These are phyloP conservation scores for Xylaria longipes DNA, from an alignment of 495 filamentous ascomycete species.

Conservation along the genomic window DNA sequence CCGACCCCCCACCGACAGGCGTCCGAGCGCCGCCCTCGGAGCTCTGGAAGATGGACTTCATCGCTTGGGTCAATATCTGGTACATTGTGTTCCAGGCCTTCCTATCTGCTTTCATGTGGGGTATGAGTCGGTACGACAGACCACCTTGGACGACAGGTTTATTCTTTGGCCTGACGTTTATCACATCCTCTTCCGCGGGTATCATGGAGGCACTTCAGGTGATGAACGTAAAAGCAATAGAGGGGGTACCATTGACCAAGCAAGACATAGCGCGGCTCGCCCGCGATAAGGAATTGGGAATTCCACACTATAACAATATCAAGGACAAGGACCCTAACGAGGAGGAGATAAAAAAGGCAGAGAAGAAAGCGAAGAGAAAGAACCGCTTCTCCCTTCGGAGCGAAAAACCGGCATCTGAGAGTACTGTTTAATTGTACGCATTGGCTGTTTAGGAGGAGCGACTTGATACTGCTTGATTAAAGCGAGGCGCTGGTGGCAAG, in stretches of 20 bases:
- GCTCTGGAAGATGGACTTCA: constrained; percentile 80
- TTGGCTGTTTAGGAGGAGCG: not conserved
- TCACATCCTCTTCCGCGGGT: constrained; percentile 72
- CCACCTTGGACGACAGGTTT: constrained; percentile 77
- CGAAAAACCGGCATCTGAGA: constrained; percentile 5
- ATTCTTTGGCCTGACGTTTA: constrained; percentile 72
- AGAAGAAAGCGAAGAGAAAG: constrained; percentile 36
- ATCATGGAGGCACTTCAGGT: constrained; percentile 71
- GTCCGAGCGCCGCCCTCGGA: constrained; percentile 67
- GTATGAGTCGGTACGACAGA: constrained; percentile 69
- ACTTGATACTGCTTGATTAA: not conserved
- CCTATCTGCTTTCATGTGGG: constrained; percentile 83
- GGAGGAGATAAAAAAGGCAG: constrained; percentile 39
- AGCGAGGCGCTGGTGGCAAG: constrained; percentile 21
- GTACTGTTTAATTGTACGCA: not conserved
- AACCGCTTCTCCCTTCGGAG: constrained; percentile 14
- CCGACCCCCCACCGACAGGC: constrained; percentile 66
- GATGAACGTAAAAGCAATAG: constrained; percentile 67
- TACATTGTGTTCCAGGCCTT: constrained; percentile 79
- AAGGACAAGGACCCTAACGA: constrained; percentile 57
- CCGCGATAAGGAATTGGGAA: constrained; percentile 55
- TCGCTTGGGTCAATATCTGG: constrained; percentile 73
- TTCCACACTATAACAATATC: constrained; percentile 61
- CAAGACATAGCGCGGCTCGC: constrained; percentile 52
- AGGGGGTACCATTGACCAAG: constrained; percentile 62